Conservation (phyloP, 2,329 filamentous ascomycete genomes). For the Salinomyces thailandicus region DNA sequence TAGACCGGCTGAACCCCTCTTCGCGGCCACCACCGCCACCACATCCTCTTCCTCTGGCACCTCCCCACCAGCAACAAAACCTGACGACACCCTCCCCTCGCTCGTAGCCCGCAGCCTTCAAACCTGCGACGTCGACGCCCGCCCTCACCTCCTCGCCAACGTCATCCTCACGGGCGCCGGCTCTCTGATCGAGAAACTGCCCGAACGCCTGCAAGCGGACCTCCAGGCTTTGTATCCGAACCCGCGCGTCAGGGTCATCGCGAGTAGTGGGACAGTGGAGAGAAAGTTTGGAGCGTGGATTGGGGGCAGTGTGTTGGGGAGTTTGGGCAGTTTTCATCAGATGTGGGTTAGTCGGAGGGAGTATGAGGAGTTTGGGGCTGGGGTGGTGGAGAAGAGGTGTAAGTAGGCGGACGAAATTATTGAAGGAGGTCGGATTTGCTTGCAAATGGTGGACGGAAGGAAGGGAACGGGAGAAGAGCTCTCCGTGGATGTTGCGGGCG, state of each 20-base stretch:
- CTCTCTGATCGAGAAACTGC: slow-evolving; percentile 81
- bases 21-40: slow-evolving; percentile 72
- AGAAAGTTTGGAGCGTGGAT: slow-evolving; percentile 91
- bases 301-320: slow-evolving; percentile 88
- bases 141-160: slow-evolving; percentile 72
- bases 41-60: slow-evolving; percentile 10
- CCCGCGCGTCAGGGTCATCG: slow-evolving; percentile 76
- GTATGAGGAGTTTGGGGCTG: slow-evolving; percentile 86
- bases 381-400: slow-evolving; percentile 91
- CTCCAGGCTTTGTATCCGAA: slow-evolving; percentile 72
- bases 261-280: slow-evolving; percentile 76
- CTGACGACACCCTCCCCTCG: slow-evolving; percentile 67
- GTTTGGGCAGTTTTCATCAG: slow-evolving; percentile 94
- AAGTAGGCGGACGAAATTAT: too few species aligned
- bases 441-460: too few species aligned
- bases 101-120: slow-evolving; percentile 68
- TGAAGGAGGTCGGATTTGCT: too few species aligned
- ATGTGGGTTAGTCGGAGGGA: slow-evolving; percentile 99
- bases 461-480: too few species aligned
- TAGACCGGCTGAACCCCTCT: slow-evolving; percentile 77
- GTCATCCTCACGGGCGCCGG: slow-evolving; percentile 87
- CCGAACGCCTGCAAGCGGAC: slow-evolving; percentile 79
- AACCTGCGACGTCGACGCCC: slow-evolving; percentile 79
- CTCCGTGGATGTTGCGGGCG: too few species aligned
- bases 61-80: slow-evolving; percentile 37